Evolutionary conservation across 78 protist genomes (phyloP).

Genomic region (Cavenderia fasciculata): DNA sequence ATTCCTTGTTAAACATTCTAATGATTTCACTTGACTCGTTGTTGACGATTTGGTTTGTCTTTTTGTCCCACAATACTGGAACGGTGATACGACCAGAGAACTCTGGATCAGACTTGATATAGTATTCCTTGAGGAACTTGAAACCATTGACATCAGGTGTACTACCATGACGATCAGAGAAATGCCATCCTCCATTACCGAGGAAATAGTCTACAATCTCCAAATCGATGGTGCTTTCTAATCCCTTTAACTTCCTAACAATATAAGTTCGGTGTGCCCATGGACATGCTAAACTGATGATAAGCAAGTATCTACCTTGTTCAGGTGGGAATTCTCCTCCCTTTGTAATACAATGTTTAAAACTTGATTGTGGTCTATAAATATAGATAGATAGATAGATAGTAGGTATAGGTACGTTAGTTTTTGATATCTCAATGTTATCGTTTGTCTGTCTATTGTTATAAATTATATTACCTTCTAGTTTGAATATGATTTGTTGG

Average conservation of each 20-base stretch:
- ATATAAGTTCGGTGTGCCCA: constrained; percentile 68
- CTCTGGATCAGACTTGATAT: constrained; percentile 23
- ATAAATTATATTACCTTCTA: no score
- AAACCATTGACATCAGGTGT: constrained; percentile 51
- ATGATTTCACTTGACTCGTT: constrained; percentile 92
- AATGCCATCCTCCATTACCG: constrained; percentile 33
- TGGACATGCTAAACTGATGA: constrained; percentile 33
- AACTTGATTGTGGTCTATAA: no score
- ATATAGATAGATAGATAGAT: no score
- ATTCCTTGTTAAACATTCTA: constrained; percentile 85
- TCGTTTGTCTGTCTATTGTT: no score
- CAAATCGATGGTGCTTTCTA: constrained; percentile 77
- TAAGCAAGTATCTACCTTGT: constrained; percentile 20
- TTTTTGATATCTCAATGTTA: no score
- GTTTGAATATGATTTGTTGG: no score
- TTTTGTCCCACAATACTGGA: constrained; percentile 91
- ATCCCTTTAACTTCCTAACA: constrained; percentile 80
- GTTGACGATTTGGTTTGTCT: constrained; percentile 85
- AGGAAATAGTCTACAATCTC: constrained; percentile 24
- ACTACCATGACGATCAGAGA: constrained; percentile 17
- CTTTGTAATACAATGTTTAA: background rate
- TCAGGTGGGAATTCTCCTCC: constrained; percentile 21
- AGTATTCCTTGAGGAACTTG: background rate
- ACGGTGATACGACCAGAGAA: constrained; percentile 76
- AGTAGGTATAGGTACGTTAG: no score